Conservation (phyloP, 768 basidiomycete genomes). For the Suillus clintonianus region DNA sequence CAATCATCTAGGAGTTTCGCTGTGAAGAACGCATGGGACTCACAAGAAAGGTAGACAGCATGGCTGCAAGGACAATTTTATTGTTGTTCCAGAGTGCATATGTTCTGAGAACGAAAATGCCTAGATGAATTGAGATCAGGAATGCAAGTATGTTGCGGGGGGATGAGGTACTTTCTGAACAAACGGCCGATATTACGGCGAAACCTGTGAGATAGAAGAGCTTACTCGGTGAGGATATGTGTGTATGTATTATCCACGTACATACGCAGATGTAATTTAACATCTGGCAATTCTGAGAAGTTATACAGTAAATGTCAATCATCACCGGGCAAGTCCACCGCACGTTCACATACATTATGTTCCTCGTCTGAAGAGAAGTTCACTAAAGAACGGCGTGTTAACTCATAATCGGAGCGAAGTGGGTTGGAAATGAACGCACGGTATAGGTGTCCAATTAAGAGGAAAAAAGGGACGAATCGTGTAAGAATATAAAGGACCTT, state of each 20-base stretch:
- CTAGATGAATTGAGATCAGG: too few species aligned
- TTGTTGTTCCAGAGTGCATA: not conserved
- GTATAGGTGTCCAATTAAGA: not conserved
- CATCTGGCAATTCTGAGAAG: not conserved
- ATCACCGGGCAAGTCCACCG: not conserved
- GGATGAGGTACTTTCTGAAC: not conserved
- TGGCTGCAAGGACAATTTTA: not conserved
- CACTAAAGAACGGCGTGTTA: not conserved
- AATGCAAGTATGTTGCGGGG: not conserved
- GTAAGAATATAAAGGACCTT: not conserved
- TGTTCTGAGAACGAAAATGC: not conserved
- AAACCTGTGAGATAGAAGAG: not conserved
- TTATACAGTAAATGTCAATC: not conserved
- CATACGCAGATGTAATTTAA: not conserved
- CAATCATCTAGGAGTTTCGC: not conserved
- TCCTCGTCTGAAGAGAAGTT: not conserved
- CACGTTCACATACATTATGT: not conserved
- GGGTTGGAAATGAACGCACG: not conserved
- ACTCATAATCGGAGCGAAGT: not conserved
- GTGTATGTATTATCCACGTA: not conserved
- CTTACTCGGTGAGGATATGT: not conserved
- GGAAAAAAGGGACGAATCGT: not conserved
- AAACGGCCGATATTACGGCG: not conserved
- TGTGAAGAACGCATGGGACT: not conserved
- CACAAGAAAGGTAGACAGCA: not conserved